Base-by-base conservation (phyloP, 78 protist genomes). In the Dictyostelium brefeldianum region DNA sequence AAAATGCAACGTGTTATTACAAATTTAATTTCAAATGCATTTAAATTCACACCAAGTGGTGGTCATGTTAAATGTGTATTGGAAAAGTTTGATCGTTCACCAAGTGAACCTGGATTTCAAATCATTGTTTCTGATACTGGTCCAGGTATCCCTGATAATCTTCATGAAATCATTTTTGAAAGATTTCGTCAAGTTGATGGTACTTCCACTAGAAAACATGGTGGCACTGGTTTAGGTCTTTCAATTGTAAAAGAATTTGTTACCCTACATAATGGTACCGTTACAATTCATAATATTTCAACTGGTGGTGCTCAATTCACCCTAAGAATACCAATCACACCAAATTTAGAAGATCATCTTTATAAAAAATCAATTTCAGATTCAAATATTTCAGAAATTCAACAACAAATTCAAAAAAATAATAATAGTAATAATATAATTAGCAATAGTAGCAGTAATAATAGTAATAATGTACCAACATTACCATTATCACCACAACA, bases 171-270 rank as follows among this genome's bases (percentile, higher is more conserved):
- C 29, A 69, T 93, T n/a, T 93, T 93, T 69, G 92, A 93, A 46
- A 48, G 96, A 5, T 93, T 93, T 65, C 25, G 91, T 47, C 83
- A 89, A 6, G 89, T 93, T 15, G 91, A 80, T 64, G 83, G 89
- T 3, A 73, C 81, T 1, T 50, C 41, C 2, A 57, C 90, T 0
- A 20, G 96, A 36, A 83, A 77, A 41, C 91, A 85, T 75, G 96
- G 91, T 50, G 96, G 96, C 0, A 81, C 96, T 31, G 96, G 96
- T 29, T 69, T 93, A 67, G 96, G 96, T 27, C 81, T 93, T 5
- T 65, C 84, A 15, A 81, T 93, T 64, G 91, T 83, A 22, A 83
- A 81, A n/a, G 96, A 93, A 22, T 81, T 93, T 83, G 91, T 93
- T 7, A 41, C 69, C 1, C 81, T 93, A 12, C 96, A 93, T 77